These are phyloP conservation scores for Arthrobotrys iridis DNA, from an alignment of 2,329 filamentous ascomycete genomes.

Conservation along the genomic window DNA sequence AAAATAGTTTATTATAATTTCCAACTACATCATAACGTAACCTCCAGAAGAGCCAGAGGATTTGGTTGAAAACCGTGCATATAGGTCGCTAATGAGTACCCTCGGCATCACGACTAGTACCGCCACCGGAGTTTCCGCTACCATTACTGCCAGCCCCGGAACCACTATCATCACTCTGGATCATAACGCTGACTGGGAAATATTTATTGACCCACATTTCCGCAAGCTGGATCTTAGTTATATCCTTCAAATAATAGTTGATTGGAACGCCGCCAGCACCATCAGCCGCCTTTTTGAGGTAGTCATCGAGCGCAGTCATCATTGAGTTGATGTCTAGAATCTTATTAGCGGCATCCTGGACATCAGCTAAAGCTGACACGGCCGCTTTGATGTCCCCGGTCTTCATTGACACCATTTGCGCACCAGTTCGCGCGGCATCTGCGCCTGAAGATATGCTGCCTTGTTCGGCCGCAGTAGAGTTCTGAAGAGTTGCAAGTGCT, in stretches of 20 bases:
- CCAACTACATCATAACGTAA: too few relatives aligned
- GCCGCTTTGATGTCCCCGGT: constrained; percentile 40
- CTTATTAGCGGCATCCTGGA: constrained; percentile 55
- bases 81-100: too few relatives aligned
- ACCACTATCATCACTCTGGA: background rate
- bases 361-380: constrained; percentile 44
- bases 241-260: constrained; percentile 55
- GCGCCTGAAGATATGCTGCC: background rate
- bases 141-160: too few relatives aligned
- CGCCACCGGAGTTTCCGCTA: too few relatives aligned
- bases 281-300: constrained; percentile 54
- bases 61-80: too few relatives aligned
- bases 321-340: constrained; percentile 55
- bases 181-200: constrained; percentile 26
- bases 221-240: constrained; percentile 51
- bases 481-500: background rate
- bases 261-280: constrained; percentile 51
- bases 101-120: too few relatives aligned
- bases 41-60: too few relatives aligned
- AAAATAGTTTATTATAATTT: too few relatives aligned
- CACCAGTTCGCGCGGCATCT: background rate
- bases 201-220: constrained; percentile 55
- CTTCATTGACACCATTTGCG: constrained; percentile 9
- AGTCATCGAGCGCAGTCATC: constrained; percentile 55
- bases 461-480: background rate